Evolutionary conservation across 805 yeast species (phyloP).

Genomic region (Wickerhamiella sergipiensis): DNA sequence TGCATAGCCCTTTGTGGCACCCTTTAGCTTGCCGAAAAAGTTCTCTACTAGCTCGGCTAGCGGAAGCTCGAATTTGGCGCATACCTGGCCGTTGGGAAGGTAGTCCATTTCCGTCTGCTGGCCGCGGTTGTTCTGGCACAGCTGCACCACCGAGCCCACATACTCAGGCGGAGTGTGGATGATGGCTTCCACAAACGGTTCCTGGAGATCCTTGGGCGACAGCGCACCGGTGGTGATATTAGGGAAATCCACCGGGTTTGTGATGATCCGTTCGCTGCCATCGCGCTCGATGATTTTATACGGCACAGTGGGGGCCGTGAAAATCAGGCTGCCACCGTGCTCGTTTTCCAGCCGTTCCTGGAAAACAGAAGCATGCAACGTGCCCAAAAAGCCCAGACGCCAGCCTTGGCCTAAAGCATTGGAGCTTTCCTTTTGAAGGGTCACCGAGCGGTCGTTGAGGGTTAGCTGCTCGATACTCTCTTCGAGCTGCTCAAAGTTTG

Average conservation of each 20-base stretch:
- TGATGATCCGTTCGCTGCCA: slow-evolving; percentile 50
- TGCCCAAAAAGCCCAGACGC: slow-evolving; percentile 91
- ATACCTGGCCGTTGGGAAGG: slow-evolving; percentile 65
- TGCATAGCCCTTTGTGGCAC: slow-evolving; percentile 83
- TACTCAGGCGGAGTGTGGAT: slow-evolving; percentile 88
- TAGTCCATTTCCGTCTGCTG: slow-evolving; percentile 67
- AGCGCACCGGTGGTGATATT: slow-evolving; percentile 28
- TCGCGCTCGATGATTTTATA: slow-evolving; percentile 59
- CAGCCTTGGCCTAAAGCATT: slow-evolving; percentile 95
- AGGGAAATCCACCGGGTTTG: slow-evolving; percentile 92
- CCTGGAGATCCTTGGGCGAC: slow-evolving; percentile 25
- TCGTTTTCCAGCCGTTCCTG: slow-evolving; percentile 85
- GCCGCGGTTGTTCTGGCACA: slow-evolving; percentile 79
- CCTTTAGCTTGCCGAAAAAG: slow-evolving; percentile 85
- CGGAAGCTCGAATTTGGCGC: slow-evolving; percentile 70
- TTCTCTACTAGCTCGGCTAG: slow-evolving; percentile 86
- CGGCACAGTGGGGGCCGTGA: slow-evolving; percentile 95
- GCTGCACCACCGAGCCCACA: slow-evolving; percentile 70
- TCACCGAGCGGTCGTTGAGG: slow-evolving; percentile 82
- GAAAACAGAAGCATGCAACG: slow-evolving; percentile 89
- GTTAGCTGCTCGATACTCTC: slow-evolving; percentile 83
- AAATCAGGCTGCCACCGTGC: slow-evolving; percentile 81
- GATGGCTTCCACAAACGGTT: slow-evolving; percentile 80
- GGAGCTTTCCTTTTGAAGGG: slow-evolving; percentile 79
- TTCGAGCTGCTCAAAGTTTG: slow-evolving; percentile 76